phyloP scores from a whole-genome alignment of 2,329 filamentous ascomycete genomes.

The Alternaria ventricosa region DNA sequence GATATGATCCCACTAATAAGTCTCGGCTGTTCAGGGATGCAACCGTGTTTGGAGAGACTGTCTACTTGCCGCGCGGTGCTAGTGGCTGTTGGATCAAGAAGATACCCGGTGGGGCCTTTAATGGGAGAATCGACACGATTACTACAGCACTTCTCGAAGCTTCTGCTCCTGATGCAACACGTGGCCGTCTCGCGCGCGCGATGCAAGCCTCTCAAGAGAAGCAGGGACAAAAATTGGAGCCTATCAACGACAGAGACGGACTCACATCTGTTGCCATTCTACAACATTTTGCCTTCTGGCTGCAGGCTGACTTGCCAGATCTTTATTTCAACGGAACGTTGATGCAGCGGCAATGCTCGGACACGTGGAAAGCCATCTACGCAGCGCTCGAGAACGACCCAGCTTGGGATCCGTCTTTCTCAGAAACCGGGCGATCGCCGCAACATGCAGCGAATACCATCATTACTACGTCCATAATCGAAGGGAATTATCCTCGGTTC shows the following conservation, averaged over 20 bases:
- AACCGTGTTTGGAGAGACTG: slow-evolving; percentile 4
- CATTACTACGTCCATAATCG: not conserved
- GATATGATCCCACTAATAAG: not conserved
- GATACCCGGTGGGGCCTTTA: not conserved
- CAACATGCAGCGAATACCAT: not conserved
- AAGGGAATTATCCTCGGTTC: not conserved
- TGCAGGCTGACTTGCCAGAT: slow-evolving; percentile 10
- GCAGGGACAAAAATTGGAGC: not conserved
- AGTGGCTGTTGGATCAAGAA: not conserved
- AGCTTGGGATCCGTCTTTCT: not conserved
- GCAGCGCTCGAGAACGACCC: not conserved
- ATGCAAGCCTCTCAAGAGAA: not conserved
- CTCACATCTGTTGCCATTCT: slow-evolving; percentile 1
- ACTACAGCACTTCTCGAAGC: not conserved
- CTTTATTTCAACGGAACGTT: slow-evolving; percentile 2
- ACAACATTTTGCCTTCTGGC: slow-evolving; percentile 5
- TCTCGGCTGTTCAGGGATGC: slow-evolving; percentile 1
- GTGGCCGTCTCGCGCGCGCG: not conserved
- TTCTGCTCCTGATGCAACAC: not conserved
- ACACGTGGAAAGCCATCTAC: slow-evolving; percentile 2
- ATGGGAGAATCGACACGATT: not conserved
- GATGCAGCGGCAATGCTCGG: not conserved
- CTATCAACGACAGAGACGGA: not conserved
- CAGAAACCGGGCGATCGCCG: not conserved
- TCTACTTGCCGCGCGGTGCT: slow-evolving; percentile 1